phyloP scores from a whole-genome alignment of 192 early-diverging fungal species.

The Geranomyces variabilis region DNA sequence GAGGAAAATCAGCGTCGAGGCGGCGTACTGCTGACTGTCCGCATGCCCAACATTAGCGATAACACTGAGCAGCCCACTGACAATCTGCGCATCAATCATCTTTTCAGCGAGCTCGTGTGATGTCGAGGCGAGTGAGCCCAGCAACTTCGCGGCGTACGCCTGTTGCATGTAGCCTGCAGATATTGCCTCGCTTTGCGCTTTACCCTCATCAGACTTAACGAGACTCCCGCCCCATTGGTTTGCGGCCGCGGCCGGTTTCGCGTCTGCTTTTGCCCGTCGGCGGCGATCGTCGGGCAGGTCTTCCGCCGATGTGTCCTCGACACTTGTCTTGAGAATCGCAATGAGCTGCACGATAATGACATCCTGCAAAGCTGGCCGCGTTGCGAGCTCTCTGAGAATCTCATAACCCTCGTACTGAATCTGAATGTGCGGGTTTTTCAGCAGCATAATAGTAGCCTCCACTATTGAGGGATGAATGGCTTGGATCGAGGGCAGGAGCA shows the following conservation, averaged over 20 bases:
- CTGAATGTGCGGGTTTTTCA: conserved; percentile 61
- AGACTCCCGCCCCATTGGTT: conserved; percentile 42
- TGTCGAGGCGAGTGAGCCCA: conserved; percentile 59
- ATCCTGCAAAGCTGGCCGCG: conserved; percentile 53
- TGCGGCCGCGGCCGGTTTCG: conserved; percentile 36
- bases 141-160: conserved; percentile 60
- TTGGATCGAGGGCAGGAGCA: conserved; percentile 59
- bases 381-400: conserved; percentile 51
- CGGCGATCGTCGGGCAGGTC: conserved; percentile 42
- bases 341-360: conserved; percentile 55
- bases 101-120: conserved; percentile 51
- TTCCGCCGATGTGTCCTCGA: conserved; percentile 43
- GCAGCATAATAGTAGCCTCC: conserved; percentile 52
- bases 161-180: conserved; percentile 60
- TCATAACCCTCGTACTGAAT: conserved; percentile 70
- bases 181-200: conserved; percentile 46
- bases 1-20: conserved; percentile 53
- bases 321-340: conserved; percentile 45
- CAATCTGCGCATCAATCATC: conserved; percentile 57
- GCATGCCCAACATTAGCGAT: conserved; percentile 61
- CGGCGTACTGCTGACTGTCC: conserved; percentile 62
- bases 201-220: conserved; percentile 41
- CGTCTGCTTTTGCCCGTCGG: conserved; percentile 32
- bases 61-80: conserved; percentile 57
- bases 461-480: conserved; percentile 58